Evolutionary conservation across 108 stramenopile genomes (phyloP).

Genomic region (Nannochloropsis gaditana): DNA sequence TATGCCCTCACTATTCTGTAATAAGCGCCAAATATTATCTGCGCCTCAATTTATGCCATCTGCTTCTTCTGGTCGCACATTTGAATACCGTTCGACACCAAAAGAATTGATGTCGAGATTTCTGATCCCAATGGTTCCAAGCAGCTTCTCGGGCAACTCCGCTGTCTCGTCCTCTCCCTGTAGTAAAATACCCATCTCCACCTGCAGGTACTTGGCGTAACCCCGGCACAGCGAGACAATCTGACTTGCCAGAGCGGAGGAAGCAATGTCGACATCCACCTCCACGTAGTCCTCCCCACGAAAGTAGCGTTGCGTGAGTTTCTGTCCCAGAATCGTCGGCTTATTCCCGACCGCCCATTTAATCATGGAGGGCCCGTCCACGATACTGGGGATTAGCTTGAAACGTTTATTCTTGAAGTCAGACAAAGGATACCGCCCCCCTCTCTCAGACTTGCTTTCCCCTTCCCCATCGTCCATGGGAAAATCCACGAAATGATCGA

Average conservation of each 20-base stretch:
- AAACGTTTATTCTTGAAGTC: conserved; percentile 34
- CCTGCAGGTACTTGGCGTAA: conserved; percentile 33
- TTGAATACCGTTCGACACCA: not conserved
- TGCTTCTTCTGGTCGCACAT: not conserved
- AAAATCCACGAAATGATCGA: not conserved
- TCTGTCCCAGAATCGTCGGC: conserved; percentile 57
- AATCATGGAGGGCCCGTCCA: conserved; percentile 57
- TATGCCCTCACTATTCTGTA: no score
- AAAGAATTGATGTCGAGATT: not conserved
- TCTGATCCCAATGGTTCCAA: not conserved
- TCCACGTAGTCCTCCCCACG: conserved; percentile 52
- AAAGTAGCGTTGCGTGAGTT: conserved; percentile 54
- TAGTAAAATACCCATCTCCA: conserved; percentile 55
- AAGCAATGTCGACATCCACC: conserved; percentile 56
- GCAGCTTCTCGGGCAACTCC: not conserved
- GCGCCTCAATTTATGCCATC: no score
- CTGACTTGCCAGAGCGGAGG: conserved; percentile 41
- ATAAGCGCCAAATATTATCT: no score
- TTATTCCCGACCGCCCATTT: conserved; percentile 51
- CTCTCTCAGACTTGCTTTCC: not conserved
- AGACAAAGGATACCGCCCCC: not conserved
- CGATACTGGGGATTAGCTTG: conserved; percentile 58
- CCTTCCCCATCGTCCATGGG: conserved; percentile 6
- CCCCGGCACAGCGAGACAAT: conserved; percentile 53
- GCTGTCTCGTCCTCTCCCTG: conserved; percentile 43